These are phyloP conservation scores for Aspergillus felis DNA, from an alignment of 2,329 filamentous ascomycete species.

Conservation along the genomic window DNA sequence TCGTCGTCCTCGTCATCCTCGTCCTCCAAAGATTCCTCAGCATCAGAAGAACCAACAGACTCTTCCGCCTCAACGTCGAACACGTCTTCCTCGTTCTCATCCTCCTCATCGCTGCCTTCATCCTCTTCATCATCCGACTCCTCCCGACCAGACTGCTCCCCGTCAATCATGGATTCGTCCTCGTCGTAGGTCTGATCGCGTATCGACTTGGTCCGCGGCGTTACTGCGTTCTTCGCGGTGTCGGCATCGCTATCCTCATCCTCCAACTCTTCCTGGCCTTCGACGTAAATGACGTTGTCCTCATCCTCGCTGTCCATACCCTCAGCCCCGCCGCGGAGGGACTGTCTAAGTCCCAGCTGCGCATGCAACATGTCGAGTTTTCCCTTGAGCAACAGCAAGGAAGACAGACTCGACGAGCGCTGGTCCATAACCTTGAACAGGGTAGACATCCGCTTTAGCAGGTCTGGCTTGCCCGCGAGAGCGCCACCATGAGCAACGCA, in stretches of 20 bases:
- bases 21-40: constrained; percentile 53
- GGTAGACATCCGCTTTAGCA: constrained; percentile 71
- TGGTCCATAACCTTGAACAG: constrained; percentile 85
- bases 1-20: constrained; percentile 62
- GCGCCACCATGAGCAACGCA: constrained; percentile 89
- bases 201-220: constrained; percentile 34
- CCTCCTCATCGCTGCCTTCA: constrained; percentile 55
- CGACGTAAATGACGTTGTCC: constrained; percentile 78
- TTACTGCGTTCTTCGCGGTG: constrained; percentile 20
- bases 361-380: constrained; percentile 92
- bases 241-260: constrained; percentile 36
- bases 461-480: constrained; percentile 77
- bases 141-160: constrained; percentile 30
- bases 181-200: constrained; percentile 38
- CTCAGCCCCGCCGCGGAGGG: constrained; percentile 54
- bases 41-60: constrained; percentile 39
- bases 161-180: constrained; percentile 41
- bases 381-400: constrained; percentile 82
- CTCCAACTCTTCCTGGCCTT: constrained; percentile 66
- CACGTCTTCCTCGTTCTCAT: constrained; percentile 38
- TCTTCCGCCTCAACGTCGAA: constrained; percentile 44
- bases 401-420: constrained; percentile 75
- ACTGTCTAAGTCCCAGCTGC: constrained; percentile 76
- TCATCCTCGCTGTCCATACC: constrained; percentile 55
- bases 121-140: constrained; percentile 49